Base-by-base conservation (phyloP, 768 basidiomycete genomes). In the Hericium rajendrae region DNA sequence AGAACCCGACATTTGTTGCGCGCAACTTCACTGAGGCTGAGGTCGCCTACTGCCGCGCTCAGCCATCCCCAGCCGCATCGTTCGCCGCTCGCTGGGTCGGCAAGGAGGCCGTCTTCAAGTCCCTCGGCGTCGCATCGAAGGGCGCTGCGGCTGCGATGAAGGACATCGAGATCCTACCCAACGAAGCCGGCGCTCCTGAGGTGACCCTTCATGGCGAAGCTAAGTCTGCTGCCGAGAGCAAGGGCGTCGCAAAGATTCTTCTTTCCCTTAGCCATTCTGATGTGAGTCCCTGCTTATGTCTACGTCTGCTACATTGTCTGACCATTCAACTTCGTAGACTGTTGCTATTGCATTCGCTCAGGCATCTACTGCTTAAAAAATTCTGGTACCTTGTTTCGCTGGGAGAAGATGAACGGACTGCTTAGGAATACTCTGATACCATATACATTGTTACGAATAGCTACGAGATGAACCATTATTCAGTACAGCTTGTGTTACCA, bases 31-130 rank as follows among this genome's bases (percentile, higher is more conserved):
- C 94, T 18, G 82, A 85, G 10, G 83, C 78, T 22, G 97, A 99
- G 73, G 81, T 86, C 63, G 73, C 79, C 11, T 97, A 98, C 77
- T 97, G 94, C 73, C 77, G 74, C 53, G 64, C 80, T n/a, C 93
- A 97, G 66, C 86, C 95, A 2, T 90, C 89, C 51, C 84, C 91
- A 16, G 71, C 80, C 1, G 88, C 97, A 8, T 97, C 95, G 2
- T 94, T 97, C 68, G 95, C 97, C 20, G 94, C 90, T 38, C 88
- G 94, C 56, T 99, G 97, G 95, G 90, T 82, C 28, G 95, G 92
- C 53, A 99, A 98, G 73, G 97, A 98, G 71, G 95, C 94, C 2
- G 84, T 88, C 55, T 97, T 98, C 85, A 98, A 98, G 75, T 89
- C 93, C 4, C 80, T 99, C 1, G 89, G 91, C 20, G 87, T 93